Evolutionary conservation across 202 grass and related monocot genomes (phyloP).

Genomic region (Dendrocalamus latiflorus): DNA sequence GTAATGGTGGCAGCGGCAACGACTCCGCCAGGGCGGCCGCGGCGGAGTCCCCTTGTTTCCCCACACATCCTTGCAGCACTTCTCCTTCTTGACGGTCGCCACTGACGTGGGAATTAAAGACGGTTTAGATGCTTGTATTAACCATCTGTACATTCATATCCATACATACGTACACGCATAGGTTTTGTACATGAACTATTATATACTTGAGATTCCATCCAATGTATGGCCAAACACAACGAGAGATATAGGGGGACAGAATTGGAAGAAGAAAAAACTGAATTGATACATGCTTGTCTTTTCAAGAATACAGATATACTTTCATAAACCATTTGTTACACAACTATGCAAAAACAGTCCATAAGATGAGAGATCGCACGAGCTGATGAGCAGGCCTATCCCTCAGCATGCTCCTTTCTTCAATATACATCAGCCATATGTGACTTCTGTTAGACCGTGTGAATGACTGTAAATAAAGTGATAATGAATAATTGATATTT

Average conservation of each 20-base stretch:
- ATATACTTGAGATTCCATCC: no score
- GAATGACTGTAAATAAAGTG: no score
- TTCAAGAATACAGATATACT: not conserved
- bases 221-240: no score
- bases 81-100: constrained; percentile 17
- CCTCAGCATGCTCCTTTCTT: not conserved
- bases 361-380: no score
- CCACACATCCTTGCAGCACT: not conserved
- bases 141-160: not conserved
- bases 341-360: not conserved
- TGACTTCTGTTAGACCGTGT: no score
- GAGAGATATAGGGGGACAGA: no score
- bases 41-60: not conserved
- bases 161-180: not conserved
- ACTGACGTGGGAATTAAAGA: not conserved
- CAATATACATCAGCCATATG: not conserved
- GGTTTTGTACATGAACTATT: no score
- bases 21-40: not conserved
- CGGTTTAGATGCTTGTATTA: not conserved
- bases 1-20: not conserved
- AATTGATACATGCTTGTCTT: not conserved
- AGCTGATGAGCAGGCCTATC: not conserved
- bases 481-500: no score
- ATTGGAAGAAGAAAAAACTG: not conserved
- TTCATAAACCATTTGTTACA: not conserved